phyloP scores from a whole-genome alignment of 2,329 filamentous ascomycete genomes.

The Colletotrichum ledebouriae region DNA sequence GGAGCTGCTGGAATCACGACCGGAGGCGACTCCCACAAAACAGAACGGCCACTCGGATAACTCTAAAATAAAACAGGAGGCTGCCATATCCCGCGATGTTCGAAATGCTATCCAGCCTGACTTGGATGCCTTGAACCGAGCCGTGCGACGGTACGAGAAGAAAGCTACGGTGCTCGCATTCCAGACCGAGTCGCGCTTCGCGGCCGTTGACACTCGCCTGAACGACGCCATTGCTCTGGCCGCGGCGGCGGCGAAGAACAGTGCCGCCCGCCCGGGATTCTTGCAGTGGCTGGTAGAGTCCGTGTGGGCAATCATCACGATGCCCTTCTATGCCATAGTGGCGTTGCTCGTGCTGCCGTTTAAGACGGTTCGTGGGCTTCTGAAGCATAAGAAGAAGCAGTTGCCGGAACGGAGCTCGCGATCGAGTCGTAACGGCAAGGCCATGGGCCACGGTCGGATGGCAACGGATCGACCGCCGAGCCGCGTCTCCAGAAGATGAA shows the following conservation, averaged over 20 bases:
- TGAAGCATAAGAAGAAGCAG: constrained; percentile 51
- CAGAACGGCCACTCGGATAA: constrained; percentile 51
- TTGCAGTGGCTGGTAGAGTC: constrained; percentile 56
- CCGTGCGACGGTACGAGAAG: constrained; percentile 92
- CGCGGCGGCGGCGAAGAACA: constrained; percentile 75
- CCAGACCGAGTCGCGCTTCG: constrained; percentile 82
- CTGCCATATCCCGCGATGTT: constrained; percentile 67
- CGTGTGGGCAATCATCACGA: constrained; percentile 50
- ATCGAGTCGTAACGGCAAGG: constrained; percentile 46
- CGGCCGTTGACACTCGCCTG: constrained; percentile 77
- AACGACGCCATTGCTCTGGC: constrained; percentile 86
- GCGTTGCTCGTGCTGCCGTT: constrained; percentile 60
- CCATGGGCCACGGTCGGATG: constrained; percentile 49
- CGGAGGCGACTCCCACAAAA: constrained; percentile 50
- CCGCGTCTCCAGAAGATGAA: constrained; percentile 46
- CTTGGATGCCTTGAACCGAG: constrained; percentile 88
- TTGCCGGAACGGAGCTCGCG: constrained; percentile 45
- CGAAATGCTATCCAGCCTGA: constrained; percentile 80
- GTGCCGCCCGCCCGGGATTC: constrained; percentile 53
- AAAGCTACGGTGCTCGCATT: constrained; percentile 80
- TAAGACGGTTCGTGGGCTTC: constrained; percentile 52
- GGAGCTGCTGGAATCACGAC: constrained; percentile 75
- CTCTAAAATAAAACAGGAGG: constrained; percentile 55
- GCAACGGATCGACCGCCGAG: constrained; percentile 53
- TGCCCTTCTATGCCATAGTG: constrained; percentile 59